These are phyloP conservation scores for Hamamelis virginiana DNA, from an alignment of 164 flowering plant genomes.

Conservation along the genomic window DNA sequence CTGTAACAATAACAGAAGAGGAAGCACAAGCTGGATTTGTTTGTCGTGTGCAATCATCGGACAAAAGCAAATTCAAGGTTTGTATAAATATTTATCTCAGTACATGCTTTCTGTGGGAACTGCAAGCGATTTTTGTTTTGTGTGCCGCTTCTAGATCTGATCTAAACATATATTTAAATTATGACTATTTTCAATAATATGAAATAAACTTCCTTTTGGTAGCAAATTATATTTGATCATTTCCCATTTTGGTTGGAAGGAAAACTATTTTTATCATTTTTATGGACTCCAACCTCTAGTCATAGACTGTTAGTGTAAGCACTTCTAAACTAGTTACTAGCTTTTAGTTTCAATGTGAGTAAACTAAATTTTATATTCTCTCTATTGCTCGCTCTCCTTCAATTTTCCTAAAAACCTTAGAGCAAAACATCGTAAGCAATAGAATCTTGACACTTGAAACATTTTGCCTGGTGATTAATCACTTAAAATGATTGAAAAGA, in stretches of 20 bases:
- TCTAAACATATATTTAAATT: not conserved
- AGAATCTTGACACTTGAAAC: too few relatives aligned
- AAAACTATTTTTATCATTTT: too few relatives aligned
- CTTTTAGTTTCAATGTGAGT: not conserved
- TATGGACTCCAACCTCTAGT: too few relatives aligned
- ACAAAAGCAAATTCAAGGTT: constrained; percentile 95
- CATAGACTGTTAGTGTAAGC: too few relatives aligned
- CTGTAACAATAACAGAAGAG: constrained; percentile 76
- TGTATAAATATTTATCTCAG: constrained; percentile 10
- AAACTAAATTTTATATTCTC: too few relatives aligned
- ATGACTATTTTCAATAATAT: not conserved
- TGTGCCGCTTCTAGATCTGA: not conserved
- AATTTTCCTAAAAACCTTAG: too few relatives aligned
- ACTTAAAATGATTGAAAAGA: too few relatives aligned
- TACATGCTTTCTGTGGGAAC: not conserved
- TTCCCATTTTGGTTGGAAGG: not conserved
- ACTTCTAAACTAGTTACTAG: not conserved
- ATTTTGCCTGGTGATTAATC: too few relatives aligned
- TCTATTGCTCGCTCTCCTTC: too few relatives aligned
- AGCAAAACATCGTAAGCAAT: too few relatives aligned
- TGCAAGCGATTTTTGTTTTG: not conserved
- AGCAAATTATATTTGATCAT: not conserved
- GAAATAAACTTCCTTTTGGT: not conserved
- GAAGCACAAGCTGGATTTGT: constrained; percentile 79
- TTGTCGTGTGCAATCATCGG: constrained; percentile 72